Evolutionary conservation across 2,329 filamentous ascomycete genomes (phyloP), one percentile per base, ranked within the genome.

Genomic region (Hymenotorrendiella dingleyae): DNA sequence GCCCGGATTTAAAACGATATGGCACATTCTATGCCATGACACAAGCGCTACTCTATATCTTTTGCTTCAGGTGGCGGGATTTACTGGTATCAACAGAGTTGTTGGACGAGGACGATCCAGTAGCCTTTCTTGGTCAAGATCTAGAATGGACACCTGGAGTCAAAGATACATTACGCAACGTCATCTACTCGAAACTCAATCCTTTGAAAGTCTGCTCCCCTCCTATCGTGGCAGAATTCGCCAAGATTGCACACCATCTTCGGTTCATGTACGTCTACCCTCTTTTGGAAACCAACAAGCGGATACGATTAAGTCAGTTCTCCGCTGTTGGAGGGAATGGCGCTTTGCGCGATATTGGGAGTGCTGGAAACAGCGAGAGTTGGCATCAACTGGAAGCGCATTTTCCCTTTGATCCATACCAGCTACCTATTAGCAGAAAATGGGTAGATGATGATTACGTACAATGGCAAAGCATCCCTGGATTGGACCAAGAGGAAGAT

Each of bases 361-460:
- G 69, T 63, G 45, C 67, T 38, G 62, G 66, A 11, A 75, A 81
- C 41, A 84, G 86, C 45, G 87, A 95, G 53, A 80, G 82, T 49
- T 84, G 80, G 57, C 82, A 91, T 57, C 84, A 95, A 63, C 74
- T 98, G 2, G 90, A 97, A 54, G 86, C 89, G 0, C 96, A 94
- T 63, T 98, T 97, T 59, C 93, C 93, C 0, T 98, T 98, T 58
- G 93, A 98, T 61, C 94, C 94, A 2, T 98, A 97, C 63, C 84
- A 91, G 57, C 70, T 98, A 37, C 90, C 90, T 1, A 72, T 80
- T 53, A 96, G 90, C 63, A 88, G 86, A 64, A 76, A 80, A 46
- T 97, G 93, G 94, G 68, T 98, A 10, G 84, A 89, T 49, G 74
- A 78, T 16, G 84, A 94, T 59, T 96, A 95, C 59, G 74, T 91